Conservation (phyloP, 2,329 filamentous ascomycete species). For the Trichoderma polysporum region DNA sequence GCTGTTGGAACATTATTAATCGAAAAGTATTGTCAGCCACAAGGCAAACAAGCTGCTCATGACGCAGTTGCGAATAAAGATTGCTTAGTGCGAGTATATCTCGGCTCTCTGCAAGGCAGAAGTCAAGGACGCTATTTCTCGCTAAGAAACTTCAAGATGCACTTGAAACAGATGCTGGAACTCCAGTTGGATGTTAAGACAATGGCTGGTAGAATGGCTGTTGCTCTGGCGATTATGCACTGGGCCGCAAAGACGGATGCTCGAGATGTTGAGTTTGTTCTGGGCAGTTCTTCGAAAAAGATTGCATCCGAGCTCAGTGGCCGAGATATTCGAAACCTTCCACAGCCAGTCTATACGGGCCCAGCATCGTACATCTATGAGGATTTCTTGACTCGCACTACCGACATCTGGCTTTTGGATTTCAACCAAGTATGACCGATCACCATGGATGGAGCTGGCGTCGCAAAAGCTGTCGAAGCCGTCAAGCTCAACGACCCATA, state of each 20-base stretch:
- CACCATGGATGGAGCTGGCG: constrained; percentile 25
- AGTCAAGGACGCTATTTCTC: constrained; percentile 26
- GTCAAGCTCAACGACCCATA: constrained; percentile 28
- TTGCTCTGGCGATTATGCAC: constrained; percentile 34
- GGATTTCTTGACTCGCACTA: constrained; percentile 22
- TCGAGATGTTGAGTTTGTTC: constrained; percentile 35
- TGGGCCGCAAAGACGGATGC: constrained; percentile 34
- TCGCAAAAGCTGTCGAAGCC: constrained; percentile 26
- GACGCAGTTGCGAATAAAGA: constrained; percentile 25
- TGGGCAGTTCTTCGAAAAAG: constrained; percentile 27
- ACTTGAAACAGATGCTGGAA: constrained; percentile 32
- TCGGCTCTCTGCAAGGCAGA: constrained; percentile 23
- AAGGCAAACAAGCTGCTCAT: constrained; percentile 12
- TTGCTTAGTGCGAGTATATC: constrained; percentile 28
- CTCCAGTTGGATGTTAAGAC: constrained; percentile 26
- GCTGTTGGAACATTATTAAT: constrained; percentile 26
- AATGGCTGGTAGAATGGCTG: constrained; percentile 29
- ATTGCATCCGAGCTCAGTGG: neutral
- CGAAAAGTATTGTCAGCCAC: constrained; percentile 23
- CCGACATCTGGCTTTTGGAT: constrained; percentile 33
- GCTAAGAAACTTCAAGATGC: constrained; percentile 36
- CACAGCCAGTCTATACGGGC: neutral
- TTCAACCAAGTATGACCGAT: constrained; percentile 33
- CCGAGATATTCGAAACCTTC: neutral
- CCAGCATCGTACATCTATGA: neutral